phyloP scores from a whole-genome alignment of 2,329 filamentous ascomycete species.

The Verticillium klebahnii region DNA sequence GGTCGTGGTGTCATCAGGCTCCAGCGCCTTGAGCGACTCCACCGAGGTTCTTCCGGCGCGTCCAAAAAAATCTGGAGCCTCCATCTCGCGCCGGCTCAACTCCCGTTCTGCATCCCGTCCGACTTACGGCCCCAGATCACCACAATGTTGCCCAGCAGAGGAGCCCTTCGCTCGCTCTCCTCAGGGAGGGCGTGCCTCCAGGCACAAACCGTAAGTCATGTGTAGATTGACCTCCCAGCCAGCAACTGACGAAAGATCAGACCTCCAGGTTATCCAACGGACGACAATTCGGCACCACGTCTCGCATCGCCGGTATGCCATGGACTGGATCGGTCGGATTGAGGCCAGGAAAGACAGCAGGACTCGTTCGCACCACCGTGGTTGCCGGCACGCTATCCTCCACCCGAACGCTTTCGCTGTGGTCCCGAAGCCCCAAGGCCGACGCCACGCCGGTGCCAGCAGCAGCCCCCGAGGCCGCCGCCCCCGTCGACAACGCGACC shows the following conservation, averaged over 20 bases:
- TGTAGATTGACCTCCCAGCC: background rate
- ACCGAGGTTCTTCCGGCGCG: slow-evolving; percentile 31
- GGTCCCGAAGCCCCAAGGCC: slow-evolving; percentile 1
- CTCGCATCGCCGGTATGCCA: slow-evolving; percentile 14
- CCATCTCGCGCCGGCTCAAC: slow-evolving; percentile 7
- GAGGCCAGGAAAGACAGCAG: background rate
- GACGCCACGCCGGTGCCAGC: slow-evolving; percentile 8
- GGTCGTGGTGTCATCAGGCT: background rate
- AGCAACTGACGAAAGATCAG: background rate
- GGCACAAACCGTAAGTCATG: slow-evolving; percentile 21
- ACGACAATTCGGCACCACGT: slow-evolving; percentile 29
- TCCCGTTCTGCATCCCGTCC: slow-evolving; percentile 11
- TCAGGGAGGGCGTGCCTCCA: slow-evolving; percentile 23
- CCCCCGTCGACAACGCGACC: slow-evolving; percentile 9
- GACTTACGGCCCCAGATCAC: slow-evolving; percentile 1
- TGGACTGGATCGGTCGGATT: background rate
- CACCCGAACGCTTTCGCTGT: slow-evolving; percentile 1
- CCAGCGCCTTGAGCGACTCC: background rate
- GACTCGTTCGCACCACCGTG: background rate
- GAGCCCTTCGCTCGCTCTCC: slow-evolving; percentile 33
- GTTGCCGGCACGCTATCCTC: background rate
- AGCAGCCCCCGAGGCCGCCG: slow-evolving; percentile 11
- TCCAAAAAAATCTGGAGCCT: slow-evolving; percentile 22
- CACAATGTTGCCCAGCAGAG: slow-evolving; percentile 42
- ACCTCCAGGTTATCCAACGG: slow-evolving; percentile 25